Percentiles rank a stretch among this genome's conserved stretches.
phyloP scores from a whole-genome alignment of 148 eudicot genomes.

The Linanthus parryae region DNA sequence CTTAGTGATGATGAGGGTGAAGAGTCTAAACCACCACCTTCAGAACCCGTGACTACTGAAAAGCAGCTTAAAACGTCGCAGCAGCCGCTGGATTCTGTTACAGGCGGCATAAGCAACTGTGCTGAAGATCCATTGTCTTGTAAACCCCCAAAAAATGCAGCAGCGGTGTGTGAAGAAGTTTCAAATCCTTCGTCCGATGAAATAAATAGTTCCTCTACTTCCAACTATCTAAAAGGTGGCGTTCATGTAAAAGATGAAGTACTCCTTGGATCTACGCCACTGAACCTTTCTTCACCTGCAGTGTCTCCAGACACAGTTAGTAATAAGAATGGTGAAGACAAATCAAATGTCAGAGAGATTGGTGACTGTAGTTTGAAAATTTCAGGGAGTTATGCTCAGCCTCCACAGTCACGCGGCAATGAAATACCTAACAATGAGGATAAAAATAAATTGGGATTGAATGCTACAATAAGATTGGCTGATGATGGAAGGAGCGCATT shows the following conservation, averaged over 20 bases:
- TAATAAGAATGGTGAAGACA: conserved; percentile 27
- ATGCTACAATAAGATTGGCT: conserved; percentile 22
- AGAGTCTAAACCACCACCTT: conserved; percentile 20
- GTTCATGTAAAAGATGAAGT: conserved; percentile 22
- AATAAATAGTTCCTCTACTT: conserved; percentile 27
- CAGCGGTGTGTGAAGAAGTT: conserved; percentile 34
- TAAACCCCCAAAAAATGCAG: conserved; percentile 23
- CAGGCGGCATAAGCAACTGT: conserved; percentile 24
- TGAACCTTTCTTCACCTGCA: conserved; percentile 20
- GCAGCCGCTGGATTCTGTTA: conserved; percentile 19
- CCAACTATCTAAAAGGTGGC: conserved; percentile 27
- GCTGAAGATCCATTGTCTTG: conserved; percentile 3
- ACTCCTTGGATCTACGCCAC: conserved; percentile 18
- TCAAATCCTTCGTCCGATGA: conserved; percentile 19
- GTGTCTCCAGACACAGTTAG: conserved; percentile 23
- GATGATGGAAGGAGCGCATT: conserved; percentile 34
- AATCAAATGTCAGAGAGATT: conserved; percentile 22
- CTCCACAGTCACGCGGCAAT: conserved; percentile 16
- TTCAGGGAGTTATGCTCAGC: conserved; percentile 9
- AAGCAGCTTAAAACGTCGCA: conserved; percentile 14
- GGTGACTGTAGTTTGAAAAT: conserved; percentile 19
- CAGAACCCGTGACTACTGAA: conserved; percentile 19
- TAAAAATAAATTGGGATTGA: conserved; percentile 25
- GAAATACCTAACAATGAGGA: conserved; percentile 29
- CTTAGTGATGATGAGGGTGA: conserved; percentile 93